Percentiles rank a stretch among this genome's conserved stretches.
phyloP scores from a whole-genome alignment of 768 basidiomycete species.

The Termitomyces sp. region DNA sequence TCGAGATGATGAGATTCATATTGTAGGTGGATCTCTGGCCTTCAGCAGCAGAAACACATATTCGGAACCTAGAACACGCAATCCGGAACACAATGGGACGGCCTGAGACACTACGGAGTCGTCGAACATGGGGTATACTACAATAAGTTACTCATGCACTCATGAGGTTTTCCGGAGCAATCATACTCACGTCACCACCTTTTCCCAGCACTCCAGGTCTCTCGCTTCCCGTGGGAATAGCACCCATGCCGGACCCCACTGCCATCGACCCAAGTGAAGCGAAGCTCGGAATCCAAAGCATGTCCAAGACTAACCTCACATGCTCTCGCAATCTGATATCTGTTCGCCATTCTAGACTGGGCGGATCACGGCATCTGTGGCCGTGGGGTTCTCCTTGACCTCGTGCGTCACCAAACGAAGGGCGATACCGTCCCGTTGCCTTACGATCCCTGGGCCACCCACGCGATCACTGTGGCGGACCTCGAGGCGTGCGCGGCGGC shows the following conservation, averaged over 20 bases:
- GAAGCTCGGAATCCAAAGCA: constrained; percentile 68
- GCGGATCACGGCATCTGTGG: constrained; percentile 68
- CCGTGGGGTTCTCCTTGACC: constrained; percentile 63
- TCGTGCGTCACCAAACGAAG: constrained; percentile 50
- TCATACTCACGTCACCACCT: background rate
- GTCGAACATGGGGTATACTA: constrained; percentile 54
- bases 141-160: constrained; percentile 44
- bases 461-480: constrained; percentile 49
- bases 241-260: constrained; percentile 45
- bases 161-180: background rate
- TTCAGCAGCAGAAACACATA: background rate
- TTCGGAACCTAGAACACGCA: constrained; percentile 55
- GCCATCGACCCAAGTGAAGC: constrained; percentile 42
- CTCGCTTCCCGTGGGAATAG: constrained; percentile 40
- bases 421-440: constrained; percentile 35
- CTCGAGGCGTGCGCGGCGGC: constrained; percentile 55
- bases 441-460: constrained; percentile 62
- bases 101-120: constrained; percentile 56
- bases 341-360: constrained; percentile 46
- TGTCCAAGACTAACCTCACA: constrained; percentile 18
- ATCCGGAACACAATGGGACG: constrained; percentile 71
- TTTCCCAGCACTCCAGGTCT: constrained; percentile 37
- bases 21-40: constrained; percentile 28
- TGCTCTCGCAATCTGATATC: constrained; percentile 4
- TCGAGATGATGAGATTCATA: constrained; percentile 54